Base-by-base conservation (phyloP, 352 stramenopile genomes). In the Pseudoperonospora humuli region DNA sequence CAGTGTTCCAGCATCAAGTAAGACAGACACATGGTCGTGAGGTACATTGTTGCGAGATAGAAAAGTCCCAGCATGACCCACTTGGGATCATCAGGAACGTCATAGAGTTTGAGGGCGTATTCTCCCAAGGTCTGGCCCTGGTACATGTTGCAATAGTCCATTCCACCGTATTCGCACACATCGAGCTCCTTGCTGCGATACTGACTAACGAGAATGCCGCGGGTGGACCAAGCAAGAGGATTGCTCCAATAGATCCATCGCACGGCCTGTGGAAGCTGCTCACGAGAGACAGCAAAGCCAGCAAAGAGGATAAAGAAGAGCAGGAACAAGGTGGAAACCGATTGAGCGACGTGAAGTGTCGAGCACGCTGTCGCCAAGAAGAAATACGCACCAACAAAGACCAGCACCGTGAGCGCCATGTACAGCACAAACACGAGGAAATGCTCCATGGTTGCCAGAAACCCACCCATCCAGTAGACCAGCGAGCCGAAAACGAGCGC, bases 381-480 rank as follows among this genome's bases (percentile, higher is more conserved):
- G 49, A 68, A 75, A 15, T 78, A 79, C 41, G 59, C 67, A 7
- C 54, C 41, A 0, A 57, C 34, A 20, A 84, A 79, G 9, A 67
- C 48, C 15, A 86, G 11, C 18, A 75, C 59, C 10, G 58, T 69
- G 24, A 82, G 28, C 19, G 84, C 34, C 38, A 83, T 54, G 23
- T 76, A 60, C 41, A 65, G 20, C 29, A 73, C 41, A 56, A 79
- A 84, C 14, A 64, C 47, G n/a, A 54, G 2, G 32, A 64, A 73
- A 11, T 56, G 46, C 33, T 55, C 40, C 4, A 42, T 11, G 3
- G 38, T 48, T 8, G 45, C 33, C 14, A 57, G 48, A 15, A 95
- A 68, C 14, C 81, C 84, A 39, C 78, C 61, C 44, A 91, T 67
- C 63, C 68, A 92, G 50, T 93, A 95, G 9, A 93, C 54, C 33